A percentile compares a stretch with the other conserved stretches of the same genome.
Conservation (phyloP, 495 filamentous ascomycete species). For the Viridothelium virens region DNA sequence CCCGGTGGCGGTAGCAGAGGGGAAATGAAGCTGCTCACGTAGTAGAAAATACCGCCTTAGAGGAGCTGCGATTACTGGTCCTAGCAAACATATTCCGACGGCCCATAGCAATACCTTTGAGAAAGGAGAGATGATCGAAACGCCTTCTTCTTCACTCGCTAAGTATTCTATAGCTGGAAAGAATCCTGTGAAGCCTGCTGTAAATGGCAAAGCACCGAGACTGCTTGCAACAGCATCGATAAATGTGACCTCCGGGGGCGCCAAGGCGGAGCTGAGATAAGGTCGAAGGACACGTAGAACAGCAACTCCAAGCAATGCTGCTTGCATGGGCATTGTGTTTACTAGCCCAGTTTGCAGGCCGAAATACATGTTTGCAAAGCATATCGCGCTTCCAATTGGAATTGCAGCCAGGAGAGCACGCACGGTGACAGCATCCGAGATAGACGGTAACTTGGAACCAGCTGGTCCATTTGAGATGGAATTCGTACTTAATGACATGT, state of each 20-base stretch:
- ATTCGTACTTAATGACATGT: neutral
- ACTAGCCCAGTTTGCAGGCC: neutral
- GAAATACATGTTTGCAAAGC: conserved; percentile 3
- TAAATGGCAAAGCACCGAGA: neutral
- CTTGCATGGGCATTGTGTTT: neutral
- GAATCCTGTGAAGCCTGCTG: neutral
- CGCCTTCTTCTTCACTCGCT: neutral
- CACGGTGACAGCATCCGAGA: neutral
- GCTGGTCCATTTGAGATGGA: neutral
- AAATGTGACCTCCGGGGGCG: neutral
- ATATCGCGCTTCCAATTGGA: neutral
- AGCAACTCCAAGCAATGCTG: conserved; percentile 3
- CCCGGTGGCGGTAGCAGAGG: neutral
- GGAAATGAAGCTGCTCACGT: conserved; percentile 2
- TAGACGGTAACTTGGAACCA: neutral
- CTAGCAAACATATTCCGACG: neutral
- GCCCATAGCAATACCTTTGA: neutral
- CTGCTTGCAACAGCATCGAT: conserved; percentile 6
- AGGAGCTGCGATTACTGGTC: neutral
- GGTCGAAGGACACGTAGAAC: neutral
- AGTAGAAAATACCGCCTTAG: neutral
- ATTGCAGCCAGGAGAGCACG: neutral
- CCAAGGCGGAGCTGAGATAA: neutral
- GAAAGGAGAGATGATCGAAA: conserved; percentile 1
- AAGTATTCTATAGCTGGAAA: conserved; percentile 4